Base-by-base conservation (phyloP, 345 rosid species). In the Rhodamnia rubescens region DNA sequence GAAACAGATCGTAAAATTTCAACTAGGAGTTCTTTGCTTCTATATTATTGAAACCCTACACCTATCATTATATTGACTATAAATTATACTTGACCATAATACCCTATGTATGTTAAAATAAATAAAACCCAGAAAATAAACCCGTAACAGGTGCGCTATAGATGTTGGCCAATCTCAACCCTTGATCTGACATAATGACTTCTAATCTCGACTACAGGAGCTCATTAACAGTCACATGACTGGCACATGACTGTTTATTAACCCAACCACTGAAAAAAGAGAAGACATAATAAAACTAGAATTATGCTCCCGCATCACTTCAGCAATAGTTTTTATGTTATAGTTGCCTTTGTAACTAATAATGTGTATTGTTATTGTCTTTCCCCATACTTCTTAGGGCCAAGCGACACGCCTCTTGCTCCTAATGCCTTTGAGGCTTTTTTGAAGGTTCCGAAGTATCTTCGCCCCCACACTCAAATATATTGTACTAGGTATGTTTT, bases 381-480 rank as follows among this genome's bases (percentile, higher is more conserved):
- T 61, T 44, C 53, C 4, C 20, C 56, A 53, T 83, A 18, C 36
- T 40, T 83, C 74, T 27, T 84, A 96, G 98, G 98, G 84, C 99
- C 98, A 24, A 93, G 89, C 42, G 99, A 97, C 86, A 93, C 95
- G 54, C 99, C 99, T 85, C 96, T 97, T 87, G 98, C 94, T 80
- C 96, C 98, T 87, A 91, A 93, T 53, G 93, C 95, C 87, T 95
- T 97, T 42, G 98, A 94, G 89, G 94, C 98, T 88, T 97, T 97
- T 91, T 92, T 95, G 86, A 96, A 96, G 93, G 99, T 97, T 90
- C 98, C 99, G 54, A 95, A 92, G 85, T 96, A 94, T 86, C 88
- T 97, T 51, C 95, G 98, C 26, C 99, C 98, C 32, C 98, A 94
- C 88, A 95, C 98, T 82, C 98, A 96, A 87, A 93, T 97, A 85